These are phyloP conservation scores for Lentinula lateritia DNA, from an alignment of 768 basidiomycete species.

Conservation along the genomic window DNA sequence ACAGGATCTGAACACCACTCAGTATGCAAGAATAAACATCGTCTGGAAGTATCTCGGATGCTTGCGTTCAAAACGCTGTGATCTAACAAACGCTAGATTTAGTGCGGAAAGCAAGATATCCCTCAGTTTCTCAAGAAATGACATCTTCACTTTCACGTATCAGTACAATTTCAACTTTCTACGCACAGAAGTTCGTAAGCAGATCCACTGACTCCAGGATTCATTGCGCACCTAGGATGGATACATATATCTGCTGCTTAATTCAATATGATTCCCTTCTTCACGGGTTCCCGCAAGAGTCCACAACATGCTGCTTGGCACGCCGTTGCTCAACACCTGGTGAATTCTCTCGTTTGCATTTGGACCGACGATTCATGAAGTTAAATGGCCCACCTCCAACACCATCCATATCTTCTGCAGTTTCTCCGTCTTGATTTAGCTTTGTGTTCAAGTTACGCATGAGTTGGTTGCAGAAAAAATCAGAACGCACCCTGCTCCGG, in stretches of 20 bases:
- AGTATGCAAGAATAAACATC: too few relatives aligned
- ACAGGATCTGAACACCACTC: too few relatives aligned
- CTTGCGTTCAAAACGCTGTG: too few relatives aligned
- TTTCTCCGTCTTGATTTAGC: slow-evolving; percentile 80
- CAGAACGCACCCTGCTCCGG: slow-evolving; percentile 60
- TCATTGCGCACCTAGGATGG: not conserved
- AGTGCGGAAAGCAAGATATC: too few relatives aligned
- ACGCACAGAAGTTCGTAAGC: too few relatives aligned
- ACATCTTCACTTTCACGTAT: too few relatives aligned
- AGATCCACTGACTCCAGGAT: too few relatives aligned
- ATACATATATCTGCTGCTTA: too few relatives aligned
- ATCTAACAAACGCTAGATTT: too few relatives aligned
- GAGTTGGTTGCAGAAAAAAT: slow-evolving; percentile 6
- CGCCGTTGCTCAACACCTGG: slow-evolving; percentile 71
- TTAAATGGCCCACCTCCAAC: slow-evolving; percentile 52
- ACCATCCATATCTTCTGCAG: slow-evolving; percentile 85
- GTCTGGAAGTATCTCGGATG: too few relatives aligned
- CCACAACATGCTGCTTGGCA: slow-evolving; percentile 70
- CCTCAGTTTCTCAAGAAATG: too few relatives aligned
- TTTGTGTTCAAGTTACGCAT: slow-evolving; percentile 20
- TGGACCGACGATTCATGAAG: not conserved
- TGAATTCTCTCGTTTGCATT: not conserved
- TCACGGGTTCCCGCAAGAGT: slow-evolving; percentile 61
- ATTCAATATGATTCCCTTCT: not conserved
- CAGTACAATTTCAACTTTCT: too few relatives aligned